phyloP scores from a whole-genome alignment of 2,329 filamentous ascomycete species.

The Meredithiella fracta region DNA sequence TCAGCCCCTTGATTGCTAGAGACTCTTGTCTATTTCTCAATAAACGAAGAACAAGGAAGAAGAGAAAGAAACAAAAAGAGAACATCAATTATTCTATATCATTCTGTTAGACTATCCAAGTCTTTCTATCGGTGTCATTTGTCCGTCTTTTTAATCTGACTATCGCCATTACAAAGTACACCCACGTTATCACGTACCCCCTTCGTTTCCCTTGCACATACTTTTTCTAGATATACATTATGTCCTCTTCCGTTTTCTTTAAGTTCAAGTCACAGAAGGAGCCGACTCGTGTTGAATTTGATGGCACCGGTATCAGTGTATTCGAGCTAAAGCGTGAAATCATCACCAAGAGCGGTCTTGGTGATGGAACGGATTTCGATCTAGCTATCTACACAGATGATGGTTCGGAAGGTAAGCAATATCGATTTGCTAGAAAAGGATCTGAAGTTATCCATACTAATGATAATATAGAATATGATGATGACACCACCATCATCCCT shows the following conservation, averaged over 20 bases:
- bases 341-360: constrained; percentile 81
- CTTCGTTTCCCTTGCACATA: background rate
- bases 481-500: constrained; percentile 94
- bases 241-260: constrained; percentile 98
- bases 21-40: background rate
- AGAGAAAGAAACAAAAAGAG: constrained; percentile 10
- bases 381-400: constrained; percentile 88
- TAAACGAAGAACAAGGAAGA: background rate
- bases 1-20: constrained; percentile 1
- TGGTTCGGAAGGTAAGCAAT: constrained; percentile 61
- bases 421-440: background rate
- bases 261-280: constrained; percentile 99
- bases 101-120: constrained; percentile 6
- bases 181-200: constrained; percentile 3
- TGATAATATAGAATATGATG: constrained; percentile 63
- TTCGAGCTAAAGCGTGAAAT: constrained; percentile 99
- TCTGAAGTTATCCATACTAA: background rate
- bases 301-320: constrained; percentile 92
- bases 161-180: background rate
- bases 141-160: constrained; percentile 4
- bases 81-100: constrained; percentile 8
- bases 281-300: constrained; percentile 83
- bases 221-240: constrained; percentile 27
- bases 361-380: constrained; percentile 93
- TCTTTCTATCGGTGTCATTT: constrained; percentile 8